These are phyloP conservation scores for Leccinum olivaceopallidum DNA, from an alignment of 768 basidiomycete species.

Conservation along the genomic window DNA sequence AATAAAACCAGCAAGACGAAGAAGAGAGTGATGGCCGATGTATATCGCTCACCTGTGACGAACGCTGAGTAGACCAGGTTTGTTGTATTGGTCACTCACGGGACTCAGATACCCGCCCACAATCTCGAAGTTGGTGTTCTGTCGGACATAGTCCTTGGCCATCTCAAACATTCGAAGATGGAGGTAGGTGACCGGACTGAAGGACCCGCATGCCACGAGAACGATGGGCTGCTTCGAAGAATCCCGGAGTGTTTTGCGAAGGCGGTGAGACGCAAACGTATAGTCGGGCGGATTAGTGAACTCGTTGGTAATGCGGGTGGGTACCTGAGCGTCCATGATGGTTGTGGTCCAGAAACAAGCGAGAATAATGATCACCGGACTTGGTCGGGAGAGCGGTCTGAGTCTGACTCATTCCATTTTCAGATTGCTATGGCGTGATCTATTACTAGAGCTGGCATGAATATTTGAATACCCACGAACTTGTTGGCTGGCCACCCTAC, in stretches of 20 bases:
- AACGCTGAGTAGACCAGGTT: conserved; percentile 88
- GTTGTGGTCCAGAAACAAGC: conserved; percentile 13
- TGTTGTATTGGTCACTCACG: conserved; percentile 96
- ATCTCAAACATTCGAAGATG: conserved; percentile 99
- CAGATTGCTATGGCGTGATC: conserved; percentile 4
- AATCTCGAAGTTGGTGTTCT: conserved; percentile 92
- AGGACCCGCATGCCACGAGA: conserved; percentile 96
- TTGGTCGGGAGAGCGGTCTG: conserved; percentile 6
- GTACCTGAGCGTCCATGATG: conserved; percentile 29
- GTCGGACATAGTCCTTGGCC: conserved; percentile 94
- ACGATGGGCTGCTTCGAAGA: conserved; percentile 81
- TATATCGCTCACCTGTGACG: conserved; percentile 71
- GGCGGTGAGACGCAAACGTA: conserved; percentile 65
- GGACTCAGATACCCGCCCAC: conserved; percentile 96
- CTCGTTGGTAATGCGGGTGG: conserved; percentile 19
- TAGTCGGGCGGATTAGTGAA: conserved; percentile 72
- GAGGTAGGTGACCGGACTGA: conserved; percentile 97
- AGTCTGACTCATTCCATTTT: background rate
- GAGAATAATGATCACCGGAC: conserved; percentile 6
- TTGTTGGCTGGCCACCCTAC: background rate
- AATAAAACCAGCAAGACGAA: background rate
- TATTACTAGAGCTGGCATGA: conserved; percentile 12
- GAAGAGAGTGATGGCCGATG: conserved; percentile 5
- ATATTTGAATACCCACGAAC: conserved; percentile 21
- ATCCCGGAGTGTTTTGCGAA: conserved; percentile 56